Evolutionary conservation across 2,329 filamentous ascomycete species (phyloP).

Genomic region (Aspergillus felis): DNA sequence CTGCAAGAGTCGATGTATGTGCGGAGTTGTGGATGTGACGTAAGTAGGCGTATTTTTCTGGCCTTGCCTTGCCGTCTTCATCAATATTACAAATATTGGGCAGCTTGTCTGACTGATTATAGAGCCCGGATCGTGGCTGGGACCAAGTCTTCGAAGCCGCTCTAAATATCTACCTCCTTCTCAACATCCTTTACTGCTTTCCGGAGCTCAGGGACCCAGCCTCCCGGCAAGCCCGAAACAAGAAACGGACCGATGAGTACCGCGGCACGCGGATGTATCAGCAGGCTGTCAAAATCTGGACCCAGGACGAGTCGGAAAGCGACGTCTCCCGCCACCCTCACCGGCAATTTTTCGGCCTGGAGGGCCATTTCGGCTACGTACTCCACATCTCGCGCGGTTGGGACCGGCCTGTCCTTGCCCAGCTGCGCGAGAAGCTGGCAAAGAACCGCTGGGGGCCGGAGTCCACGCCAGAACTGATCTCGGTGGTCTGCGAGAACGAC

Average conservation of each 20-base stretch:
- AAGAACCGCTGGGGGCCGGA: too few species aligned
- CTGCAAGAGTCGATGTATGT: background rate
- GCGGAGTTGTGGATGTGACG: conserved; percentile 1
- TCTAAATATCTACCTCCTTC: conserved; percentile 15
- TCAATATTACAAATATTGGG: too few species aligned
- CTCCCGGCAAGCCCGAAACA: too few species aligned
- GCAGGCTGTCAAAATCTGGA: background rate
- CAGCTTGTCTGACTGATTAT: too few species aligned
- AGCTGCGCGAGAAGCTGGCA: too few species aligned
- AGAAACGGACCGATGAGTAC: too few species aligned
- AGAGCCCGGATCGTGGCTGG: conserved; percentile 13
- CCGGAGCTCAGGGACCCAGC: conserved; percentile 33
- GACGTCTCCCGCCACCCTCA: background rate
- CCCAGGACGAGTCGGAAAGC: background rate
- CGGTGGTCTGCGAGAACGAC: too few species aligned
- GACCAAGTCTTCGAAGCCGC: conserved; percentile 8
- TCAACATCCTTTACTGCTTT: conserved; percentile 47
- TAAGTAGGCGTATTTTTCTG: background rate
- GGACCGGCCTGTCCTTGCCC: too few species aligned
- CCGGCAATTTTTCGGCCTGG: background rate
- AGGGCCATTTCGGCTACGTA: background rate
- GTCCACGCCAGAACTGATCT: too few species aligned
- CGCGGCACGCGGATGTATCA: background rate
- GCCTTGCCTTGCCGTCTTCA: too few species aligned
- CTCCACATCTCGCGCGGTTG: background rate